Conservation (phyloP, 495 filamentous ascomycete species). For the Aspergillus biplanus region DNA sequence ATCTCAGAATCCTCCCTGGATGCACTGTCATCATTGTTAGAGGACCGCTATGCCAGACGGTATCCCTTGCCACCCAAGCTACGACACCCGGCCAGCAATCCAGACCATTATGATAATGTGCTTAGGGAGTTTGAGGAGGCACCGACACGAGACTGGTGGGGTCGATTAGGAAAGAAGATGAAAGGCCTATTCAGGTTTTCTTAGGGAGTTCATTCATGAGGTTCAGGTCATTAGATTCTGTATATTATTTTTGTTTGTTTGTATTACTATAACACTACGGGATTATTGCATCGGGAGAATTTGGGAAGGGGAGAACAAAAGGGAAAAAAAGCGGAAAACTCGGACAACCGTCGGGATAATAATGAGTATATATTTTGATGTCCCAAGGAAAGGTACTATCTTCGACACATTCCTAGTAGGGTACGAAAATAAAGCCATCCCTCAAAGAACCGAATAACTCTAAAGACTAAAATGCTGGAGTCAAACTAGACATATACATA, state of each 20-base stretch:
- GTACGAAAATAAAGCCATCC: too few species aligned
- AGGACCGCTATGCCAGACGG: slow-evolving; percentile 70
- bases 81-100: slow-evolving; percentile 72
- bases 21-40: slow-evolving; percentile 73
- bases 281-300: neutral
- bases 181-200: slow-evolving; percentile 66
- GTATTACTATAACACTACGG: neutral
- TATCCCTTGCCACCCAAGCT: slow-evolving; percentile 67
- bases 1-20: slow-evolving; percentile 66
- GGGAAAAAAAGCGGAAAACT: neutral
- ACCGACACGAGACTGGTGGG: slow-evolving; percentile 61
- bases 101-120: slow-evolving; percentile 75
- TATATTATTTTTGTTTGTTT: slow-evolving; percentile 15
- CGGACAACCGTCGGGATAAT: neutral
- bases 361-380: neutral
- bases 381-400: neutral
- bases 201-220: slow-evolving; percentile 24
- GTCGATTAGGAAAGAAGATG: slow-evolving; percentile 58
- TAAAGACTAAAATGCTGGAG: too few species aligned
- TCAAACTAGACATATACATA: too few species aligned
- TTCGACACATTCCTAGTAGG: neutral
- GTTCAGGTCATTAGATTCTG: slow-evolving; percentile 9
- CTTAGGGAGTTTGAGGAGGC: slow-evolving; percentile 74
- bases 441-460: too few species aligned
- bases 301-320: neutral